These are phyloP conservation scores for Cutaneotrichosporon spelunceum DNA, from an alignment of 1,284 basidiomycete species.

Conservation along the genomic window DNA sequence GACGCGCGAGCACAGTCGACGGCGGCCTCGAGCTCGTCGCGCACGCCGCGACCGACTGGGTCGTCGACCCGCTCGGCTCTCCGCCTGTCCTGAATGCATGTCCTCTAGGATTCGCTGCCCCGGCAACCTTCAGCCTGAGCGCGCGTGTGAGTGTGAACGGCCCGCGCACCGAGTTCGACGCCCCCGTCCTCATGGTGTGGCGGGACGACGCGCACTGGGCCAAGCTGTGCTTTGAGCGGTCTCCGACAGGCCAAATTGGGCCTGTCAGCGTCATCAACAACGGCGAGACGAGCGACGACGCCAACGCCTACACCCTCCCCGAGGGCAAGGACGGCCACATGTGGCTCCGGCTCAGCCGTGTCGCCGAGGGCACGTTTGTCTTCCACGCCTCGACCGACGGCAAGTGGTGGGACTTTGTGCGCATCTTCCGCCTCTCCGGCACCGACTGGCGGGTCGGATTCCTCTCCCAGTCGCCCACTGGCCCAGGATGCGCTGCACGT, in stretches of 20 bases:
- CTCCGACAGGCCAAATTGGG: not conserved
- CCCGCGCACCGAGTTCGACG: conserved; percentile 6
- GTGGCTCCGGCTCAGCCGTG: conserved; percentile 4
- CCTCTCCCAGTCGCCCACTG: conserved; percentile 5
- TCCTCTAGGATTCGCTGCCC: conserved; percentile 2
- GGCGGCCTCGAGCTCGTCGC: conserved; percentile 2
- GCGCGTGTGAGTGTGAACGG: conserved; percentile 1
- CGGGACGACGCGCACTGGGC: conserved; percentile 10
- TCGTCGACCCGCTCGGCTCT: not conserved
- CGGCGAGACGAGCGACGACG: conserved; percentile 8
- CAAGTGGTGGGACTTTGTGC: conserved; percentile 6
- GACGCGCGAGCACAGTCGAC: conserved; percentile 2
- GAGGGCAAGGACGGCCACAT: not conserved
- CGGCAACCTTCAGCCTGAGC: not conserved
- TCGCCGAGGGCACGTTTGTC: not conserved
- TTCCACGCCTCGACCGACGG: conserved; percentile 6
- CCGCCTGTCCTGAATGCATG: not conserved
- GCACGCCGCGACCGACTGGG: conserved; percentile 8
- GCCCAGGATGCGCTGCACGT: conserved; percentile 5
- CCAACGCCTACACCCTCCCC: conserved; percentile 1
- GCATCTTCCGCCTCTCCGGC: conserved; percentile 1
- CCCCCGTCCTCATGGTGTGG: conserved; percentile 11
- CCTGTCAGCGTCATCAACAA: conserved; percentile 7
- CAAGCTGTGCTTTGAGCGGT: conserved; percentile 7
- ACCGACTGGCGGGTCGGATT: conserved; percentile 8